These are phyloP conservation scores for Backusella parvicylindrica DNA, from an alignment of 192 early-diverging fungal species.

Conservation along the genomic window DNA sequence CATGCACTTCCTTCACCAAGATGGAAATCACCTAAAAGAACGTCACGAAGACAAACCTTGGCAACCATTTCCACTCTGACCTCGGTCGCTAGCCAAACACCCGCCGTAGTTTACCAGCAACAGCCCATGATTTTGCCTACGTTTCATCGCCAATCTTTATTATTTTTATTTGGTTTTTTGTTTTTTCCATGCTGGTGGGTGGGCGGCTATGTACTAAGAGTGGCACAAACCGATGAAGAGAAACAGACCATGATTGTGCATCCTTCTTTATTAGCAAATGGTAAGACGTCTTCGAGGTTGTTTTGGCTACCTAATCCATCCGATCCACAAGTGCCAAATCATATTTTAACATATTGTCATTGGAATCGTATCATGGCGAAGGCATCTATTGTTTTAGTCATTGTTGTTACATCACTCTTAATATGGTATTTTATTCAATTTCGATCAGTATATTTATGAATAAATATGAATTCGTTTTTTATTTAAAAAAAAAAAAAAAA, in stretches of 20 bases:
- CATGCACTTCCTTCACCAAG: neutral
- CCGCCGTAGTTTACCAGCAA: neutral
- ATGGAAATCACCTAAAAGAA: neutral
- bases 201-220: neutral
- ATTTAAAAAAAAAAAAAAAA: too few species aligned
- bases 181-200: conserved; percentile 30
- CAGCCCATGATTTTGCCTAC: neutral
- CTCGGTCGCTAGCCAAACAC: neutral
- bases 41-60: neutral
- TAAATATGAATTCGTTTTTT: neutral
- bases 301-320: conserved; percentile 3
- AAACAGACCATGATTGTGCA: conserved; percentile 5
- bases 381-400: neutral
- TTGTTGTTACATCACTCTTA: neutral
- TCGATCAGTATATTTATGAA: neutral
- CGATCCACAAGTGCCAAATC: neutral
- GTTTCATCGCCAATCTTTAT: conserved; percentile 15
- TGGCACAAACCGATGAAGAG: neutral
- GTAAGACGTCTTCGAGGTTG: neutral
- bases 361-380: conserved; percentile 7
- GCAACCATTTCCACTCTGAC: neutral
- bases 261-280: conserved; percentile 17
- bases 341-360: neutral
- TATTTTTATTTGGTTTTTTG: conserved; percentile 27
- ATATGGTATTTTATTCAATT: conserved; percentile 10